Evolutionary conservation across 1,284 basidiomycete species (phyloP), one percentile per base, ranked within the genome.

Genomic region (Meira nashicola): DNA sequence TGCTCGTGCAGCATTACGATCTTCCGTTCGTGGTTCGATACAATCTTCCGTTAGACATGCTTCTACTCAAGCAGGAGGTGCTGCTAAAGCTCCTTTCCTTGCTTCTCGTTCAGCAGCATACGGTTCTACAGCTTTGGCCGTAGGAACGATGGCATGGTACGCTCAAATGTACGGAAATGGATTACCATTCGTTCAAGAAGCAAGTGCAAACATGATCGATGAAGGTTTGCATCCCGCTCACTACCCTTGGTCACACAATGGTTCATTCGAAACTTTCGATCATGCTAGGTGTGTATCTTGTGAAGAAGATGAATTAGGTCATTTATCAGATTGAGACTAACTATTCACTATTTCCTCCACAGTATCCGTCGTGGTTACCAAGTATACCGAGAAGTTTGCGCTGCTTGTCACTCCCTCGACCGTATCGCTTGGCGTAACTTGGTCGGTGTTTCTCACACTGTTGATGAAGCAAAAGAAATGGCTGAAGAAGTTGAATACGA

Each of bases 391-490:
- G 94, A 98, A 82, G 95, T 99, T 61, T 98, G 95, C 80, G 89
- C 94, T 6, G 90, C 95, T 15, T 99, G 95, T 82, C 95, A 99
- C 81, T 98, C 95, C 50, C 87, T 99, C 62, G 91, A 98, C 83
- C 92, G 95, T 74, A 93, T 98, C 79, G 95, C 95, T 64, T 99
- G 95, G 95, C 90, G 95, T 79, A 99, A 98, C 83, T 84, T 99
- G 62, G 95, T 99, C 71, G 95, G 92, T 78, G 91, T 96, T 60
- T 96, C 92, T 40, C 95, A 98, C 83, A 91, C 89, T 65, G 94
- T 85, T 54, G 90, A 94, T 71, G 94, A 99, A 82, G 85, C 83
- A 66, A 91, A 91, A 81, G 84, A 84, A 9, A 87, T 98, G 88
- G 94, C 95, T 39, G 93, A 94, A 82, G 74, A 77, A 60, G 83